Conservation (phyloP, 1,139 yeast genomes). For the Zygoascus hellenicus region DNA sequence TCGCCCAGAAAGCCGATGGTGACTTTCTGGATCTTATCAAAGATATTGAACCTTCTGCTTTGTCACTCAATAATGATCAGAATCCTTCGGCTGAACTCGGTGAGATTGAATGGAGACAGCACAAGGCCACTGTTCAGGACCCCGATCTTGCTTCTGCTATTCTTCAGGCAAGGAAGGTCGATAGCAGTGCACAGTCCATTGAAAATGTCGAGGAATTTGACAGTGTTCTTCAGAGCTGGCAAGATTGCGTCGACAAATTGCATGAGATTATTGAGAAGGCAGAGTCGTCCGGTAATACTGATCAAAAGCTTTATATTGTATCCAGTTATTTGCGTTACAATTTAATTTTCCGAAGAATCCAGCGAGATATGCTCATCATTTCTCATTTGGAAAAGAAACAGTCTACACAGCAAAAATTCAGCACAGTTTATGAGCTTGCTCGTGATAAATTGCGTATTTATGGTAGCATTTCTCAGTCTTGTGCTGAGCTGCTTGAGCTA, state of each 20-base stretch:
- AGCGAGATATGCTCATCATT: slow-evolving; percentile 59
- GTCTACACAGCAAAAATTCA: slow-evolving; percentile 20
- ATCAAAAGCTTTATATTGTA: slow-evolving; percentile 70
- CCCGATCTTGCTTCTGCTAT: slow-evolving; percentile 66
- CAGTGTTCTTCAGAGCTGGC: slow-evolving; percentile 47
- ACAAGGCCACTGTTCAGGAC: slow-evolving; percentile 61
- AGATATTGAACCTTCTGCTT: slow-evolving; percentile 10
- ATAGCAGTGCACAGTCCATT: slow-evolving; percentile 15
- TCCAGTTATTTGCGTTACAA: slow-evolving; percentile 70
- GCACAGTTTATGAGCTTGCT: slow-evolving; percentile 34
- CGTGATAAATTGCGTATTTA: slow-evolving; percentile 48
- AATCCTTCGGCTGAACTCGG: slow-evolving; percentile 25
- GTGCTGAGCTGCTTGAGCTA: slow-evolving; percentile 60
- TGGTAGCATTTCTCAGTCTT: slow-evolving; percentile 44
- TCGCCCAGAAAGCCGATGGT: slow-evolving; percentile 14
- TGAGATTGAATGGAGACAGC: slow-evolving; percentile 65
- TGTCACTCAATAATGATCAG: slow-evolving; percentile 17
- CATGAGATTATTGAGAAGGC: slow-evolving; percentile 44
- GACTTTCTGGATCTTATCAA: slow-evolving; percentile 18
- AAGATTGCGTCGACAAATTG: slow-evolving; percentile 50
- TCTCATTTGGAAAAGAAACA: slow-evolving; percentile 31
- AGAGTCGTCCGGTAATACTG: slow-evolving; percentile 38
- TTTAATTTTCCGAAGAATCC: slow-evolving; percentile 56
- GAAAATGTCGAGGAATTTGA: slow-evolving; percentile 42
- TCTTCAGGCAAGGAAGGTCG: slow-evolving; percentile 28